phyloP scores from a whole-genome alignment of 768 basidiomycete genomes.

The Phanerodontia chrysosporium region DNA sequence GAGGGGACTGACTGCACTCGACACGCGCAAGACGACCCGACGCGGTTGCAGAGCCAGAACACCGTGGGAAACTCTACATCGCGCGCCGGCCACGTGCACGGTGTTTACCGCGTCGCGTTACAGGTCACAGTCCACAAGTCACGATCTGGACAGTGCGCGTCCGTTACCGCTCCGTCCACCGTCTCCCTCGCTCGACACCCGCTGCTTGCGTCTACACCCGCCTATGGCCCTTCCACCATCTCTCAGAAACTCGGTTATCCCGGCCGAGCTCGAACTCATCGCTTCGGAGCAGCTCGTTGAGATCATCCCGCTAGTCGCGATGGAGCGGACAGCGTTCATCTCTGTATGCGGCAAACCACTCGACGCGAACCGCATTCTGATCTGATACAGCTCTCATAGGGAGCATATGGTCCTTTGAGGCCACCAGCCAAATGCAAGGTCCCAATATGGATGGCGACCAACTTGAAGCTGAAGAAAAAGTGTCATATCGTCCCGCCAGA shows the following conservation, averaged over 20 bases:
- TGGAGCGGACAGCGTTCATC: conserved; percentile 90
- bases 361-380: not conserved
- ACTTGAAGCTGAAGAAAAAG: conserved; percentile 91
- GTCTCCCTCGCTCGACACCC: not conserved
- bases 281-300: conserved; percentile 82
- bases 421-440: conserved; percentile 82
- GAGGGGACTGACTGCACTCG: not conserved
- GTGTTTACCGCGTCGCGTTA: conserved; percentile 10
- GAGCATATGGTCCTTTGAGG: conserved; percentile 87
- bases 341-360: conserved; percentile 48
- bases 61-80: conserved; percentile 13
- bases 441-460: conserved; percentile 96
- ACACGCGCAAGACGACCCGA: not conserved
- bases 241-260: conserved; percentile 69
- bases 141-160: not conserved
- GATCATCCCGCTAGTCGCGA: conserved; percentile 82
- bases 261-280: conserved; percentile 84
- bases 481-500: conserved; percentile 88
- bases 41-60: not conserved
- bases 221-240: conserved; percentile 83
- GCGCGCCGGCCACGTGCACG: conserved; percentile 14
- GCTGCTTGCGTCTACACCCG: not conserved
- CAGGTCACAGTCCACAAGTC: not conserved
- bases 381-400: conserved; percentile 40
- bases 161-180: not conserved